Evolutionary conservation across 495 filamentous ascomycete species (phyloP).

Genomic region (Neurospora sp.): DNA sequence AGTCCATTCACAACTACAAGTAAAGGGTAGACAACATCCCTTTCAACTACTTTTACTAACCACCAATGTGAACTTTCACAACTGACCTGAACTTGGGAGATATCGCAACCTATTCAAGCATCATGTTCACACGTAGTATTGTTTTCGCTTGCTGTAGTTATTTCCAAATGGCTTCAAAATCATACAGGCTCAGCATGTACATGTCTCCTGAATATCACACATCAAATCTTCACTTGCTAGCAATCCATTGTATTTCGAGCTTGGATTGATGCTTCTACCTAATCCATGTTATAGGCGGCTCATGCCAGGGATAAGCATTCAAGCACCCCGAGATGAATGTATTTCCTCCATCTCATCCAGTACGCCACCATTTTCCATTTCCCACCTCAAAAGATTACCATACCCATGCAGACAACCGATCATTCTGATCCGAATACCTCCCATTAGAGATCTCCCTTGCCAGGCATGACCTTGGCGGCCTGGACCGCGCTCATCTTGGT

Average conservation of each 20-base stretch:
- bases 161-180: neutral
- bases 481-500: constrained; percentile 94
- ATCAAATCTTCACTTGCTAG: neutral
- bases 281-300: neutral
- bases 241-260: neutral
- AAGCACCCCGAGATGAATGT: neutral
- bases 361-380: neutral
- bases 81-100: neutral
- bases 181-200: neutral
- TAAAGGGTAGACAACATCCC: neutral
- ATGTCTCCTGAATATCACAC: neutral
- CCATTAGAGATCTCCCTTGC: constrained; percentile 37
- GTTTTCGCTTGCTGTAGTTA: neutral
- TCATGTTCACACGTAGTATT: neutral
- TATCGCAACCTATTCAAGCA: neutral
- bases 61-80: neutral
- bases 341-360: neutral
- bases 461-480: constrained; percentile 70
- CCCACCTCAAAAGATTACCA: neutral
- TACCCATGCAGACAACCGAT: neutral
- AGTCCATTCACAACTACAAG: neutral
- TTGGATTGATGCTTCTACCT: neutral
- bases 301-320: neutral
- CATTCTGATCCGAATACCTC: neutral
- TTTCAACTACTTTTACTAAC: neutral